Evolutionary conservation across 2,329 filamentous ascomycete species (phyloP).

Genomic region (Pochonia chlamydosporia): DNA sequence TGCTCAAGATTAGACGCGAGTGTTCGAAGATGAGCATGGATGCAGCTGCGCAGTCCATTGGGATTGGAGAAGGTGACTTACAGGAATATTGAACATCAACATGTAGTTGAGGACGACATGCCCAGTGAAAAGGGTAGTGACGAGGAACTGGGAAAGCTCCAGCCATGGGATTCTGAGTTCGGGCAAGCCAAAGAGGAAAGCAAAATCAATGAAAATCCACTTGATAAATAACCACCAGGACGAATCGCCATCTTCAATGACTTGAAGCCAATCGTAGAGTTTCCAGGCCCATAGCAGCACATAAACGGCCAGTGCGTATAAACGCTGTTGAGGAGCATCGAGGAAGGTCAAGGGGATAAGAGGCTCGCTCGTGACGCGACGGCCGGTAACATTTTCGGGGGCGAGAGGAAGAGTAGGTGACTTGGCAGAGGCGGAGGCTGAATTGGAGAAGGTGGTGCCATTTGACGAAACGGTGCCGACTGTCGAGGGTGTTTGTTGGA

Average conservation of each 20-base stretch:
- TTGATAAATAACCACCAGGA: constrained; percentile 91
- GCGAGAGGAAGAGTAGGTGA: constrained; percentile 38
- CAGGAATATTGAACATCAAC: constrained; percentile 87
- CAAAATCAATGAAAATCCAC: constrained; percentile 82
- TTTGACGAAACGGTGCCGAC: constrained; percentile 23
- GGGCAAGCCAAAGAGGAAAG: constrained; percentile 83
- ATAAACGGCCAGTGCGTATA: constrained; percentile 82
- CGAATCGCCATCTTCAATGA: constrained; percentile 75
- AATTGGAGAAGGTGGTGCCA: too few species aligned
- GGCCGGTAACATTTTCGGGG: constrained; percentile 32
- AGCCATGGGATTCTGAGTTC: constrained; percentile 92
- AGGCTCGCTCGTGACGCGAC: constrained; percentile 40
- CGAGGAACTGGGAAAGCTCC: constrained; percentile 75
- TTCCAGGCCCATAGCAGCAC: constrained; percentile 72
- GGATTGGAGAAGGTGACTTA: too few species aligned
- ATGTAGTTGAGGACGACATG: constrained; percentile 75
- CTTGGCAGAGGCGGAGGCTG: constrained; percentile 24
- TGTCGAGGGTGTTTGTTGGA: constrained; percentile 26
- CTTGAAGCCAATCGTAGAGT: constrained; percentile 75
- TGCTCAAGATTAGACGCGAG: neutral
- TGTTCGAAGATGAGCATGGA: neutral
- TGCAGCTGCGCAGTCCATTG: neutral
- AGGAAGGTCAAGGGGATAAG: constrained; percentile 76
- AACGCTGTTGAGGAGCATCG: constrained; percentile 84
- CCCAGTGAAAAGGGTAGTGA: constrained; percentile 62